phyloP scores from a whole-genome alignment of 2,329 filamentous ascomycete genomes.

The Fusarium algeriense region DNA sequence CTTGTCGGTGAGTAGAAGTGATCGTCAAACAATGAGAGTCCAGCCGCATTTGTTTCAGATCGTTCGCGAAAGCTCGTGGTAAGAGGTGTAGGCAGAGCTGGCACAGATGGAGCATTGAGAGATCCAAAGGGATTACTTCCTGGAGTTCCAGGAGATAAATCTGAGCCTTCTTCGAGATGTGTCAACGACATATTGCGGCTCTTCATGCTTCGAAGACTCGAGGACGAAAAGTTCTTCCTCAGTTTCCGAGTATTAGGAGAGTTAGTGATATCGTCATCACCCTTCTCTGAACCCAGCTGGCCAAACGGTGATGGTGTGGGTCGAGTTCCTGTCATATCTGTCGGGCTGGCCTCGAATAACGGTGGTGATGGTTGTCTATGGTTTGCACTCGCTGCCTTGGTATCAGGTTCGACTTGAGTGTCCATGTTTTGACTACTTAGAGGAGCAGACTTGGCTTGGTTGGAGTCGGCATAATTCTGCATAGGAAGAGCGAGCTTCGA shows the following conservation, averaged over 20 bases:
- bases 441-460: conserved; percentile 27
- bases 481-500: conserved; percentile 47
- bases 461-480: conserved; percentile 26
- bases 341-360: conserved; percentile 46
- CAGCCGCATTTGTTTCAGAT: conserved; percentile 68
- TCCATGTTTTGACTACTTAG: conserved; percentile 21
- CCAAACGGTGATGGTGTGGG: conserved; percentile 50
- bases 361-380: conserved; percentile 45
- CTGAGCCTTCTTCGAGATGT: conserved; percentile 70
- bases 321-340: conserved; percentile 42
- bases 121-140: conserved; percentile 74
- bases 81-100: conserved; percentile 76
- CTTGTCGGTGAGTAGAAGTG: conserved; percentile 77
- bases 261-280: conserved; percentile 57
- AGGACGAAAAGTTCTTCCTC: conserved; percentile 77
- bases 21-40: conserved; percentile 85
- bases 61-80: conserved; percentile 71
- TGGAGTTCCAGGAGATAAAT: conserved; percentile 80
- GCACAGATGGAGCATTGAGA: conserved; percentile 64
- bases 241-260: conserved; percentile 66
- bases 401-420: conserved; percentile 8
- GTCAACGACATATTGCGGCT: conserved; percentile 79
- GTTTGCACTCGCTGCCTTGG: conserved; percentile 19
- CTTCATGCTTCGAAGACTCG: conserved; percentile 78
- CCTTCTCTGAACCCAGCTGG: conserved; percentile 51